These are phyloP conservation scores for Pseudozyma pruni DNA, from an alignment of 1,284 basidiomycete genomes.

Conservation along the genomic window DNA sequence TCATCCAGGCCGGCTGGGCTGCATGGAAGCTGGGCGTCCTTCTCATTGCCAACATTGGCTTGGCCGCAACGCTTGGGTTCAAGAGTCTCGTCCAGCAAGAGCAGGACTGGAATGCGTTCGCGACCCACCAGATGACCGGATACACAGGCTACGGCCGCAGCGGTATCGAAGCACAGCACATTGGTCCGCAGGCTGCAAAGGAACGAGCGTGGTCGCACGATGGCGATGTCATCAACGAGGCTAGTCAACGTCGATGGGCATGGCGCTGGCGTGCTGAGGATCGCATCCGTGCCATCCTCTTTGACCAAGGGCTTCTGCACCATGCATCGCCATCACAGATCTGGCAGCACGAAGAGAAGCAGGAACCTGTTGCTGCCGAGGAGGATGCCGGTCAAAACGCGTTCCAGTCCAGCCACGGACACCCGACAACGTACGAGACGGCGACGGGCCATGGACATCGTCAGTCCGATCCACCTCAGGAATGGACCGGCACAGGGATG, in stretches of 20 bases:
- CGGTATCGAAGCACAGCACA: slow-evolving; percentile 2
- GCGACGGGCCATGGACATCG: neutral
- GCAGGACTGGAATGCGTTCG: slow-evolving; percentile 12
- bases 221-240: slow-evolving; percentile 16
- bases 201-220: slow-evolving; percentile 2
- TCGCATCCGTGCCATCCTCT: slow-evolving; percentile 39
- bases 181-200: neutral
- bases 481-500: slow-evolving; percentile 13
- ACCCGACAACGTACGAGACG: neutral
- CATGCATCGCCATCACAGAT: slow-evolving; percentile 8
- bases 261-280: slow-evolving; percentile 46
- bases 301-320: slow-evolving; percentile 27
- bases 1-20: slow-evolving; percentile 47
- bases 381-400: slow-evolving; percentile 2
- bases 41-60: slow-evolving; percentile 22
- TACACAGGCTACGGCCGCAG: slow-evolving; percentile 15
- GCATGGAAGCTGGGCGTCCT: slow-evolving; percentile 49
- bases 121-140: slow-evolving; percentile 12
- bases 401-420: neutral
- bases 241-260: slow-evolving; percentile 25
- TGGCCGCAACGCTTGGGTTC: slow-evolving; percentile 21
- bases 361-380: neutral
- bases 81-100: slow-evolving; percentile 27
- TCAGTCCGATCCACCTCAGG: slow-evolving; percentile 10
- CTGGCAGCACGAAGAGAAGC: slow-evolving; percentile 9